Percentiles rank a stretch among this genome's conserved stretches.
Conservation (phyloP, 2,329 filamentous ascomycete genomes). For the Ophiostoma quercus region DNA sequence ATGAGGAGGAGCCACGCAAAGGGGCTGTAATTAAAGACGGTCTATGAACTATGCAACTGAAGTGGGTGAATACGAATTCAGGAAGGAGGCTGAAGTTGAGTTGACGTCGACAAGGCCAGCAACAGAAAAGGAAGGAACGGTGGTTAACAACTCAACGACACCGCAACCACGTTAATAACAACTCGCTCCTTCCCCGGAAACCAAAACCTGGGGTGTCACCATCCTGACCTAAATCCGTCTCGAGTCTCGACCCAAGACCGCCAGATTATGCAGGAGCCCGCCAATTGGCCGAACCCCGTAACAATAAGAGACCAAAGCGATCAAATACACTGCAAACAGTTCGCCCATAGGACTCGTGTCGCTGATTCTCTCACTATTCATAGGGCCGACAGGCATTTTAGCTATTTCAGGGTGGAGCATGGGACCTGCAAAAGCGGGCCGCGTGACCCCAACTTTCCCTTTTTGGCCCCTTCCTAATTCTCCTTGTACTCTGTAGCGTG, state of each 20-base stretch:
- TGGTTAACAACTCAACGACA: not conserved
- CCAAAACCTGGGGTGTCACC: not conserved
- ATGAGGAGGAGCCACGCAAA: not conserved
- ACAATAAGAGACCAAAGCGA: not conserved
- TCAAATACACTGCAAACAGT: not conserved
- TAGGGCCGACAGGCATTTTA: not conserved
- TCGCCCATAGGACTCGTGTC: not conserved
- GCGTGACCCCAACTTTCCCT: not conserved
- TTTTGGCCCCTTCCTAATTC: not conserved
- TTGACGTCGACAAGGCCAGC: not conserved
- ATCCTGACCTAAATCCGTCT: not conserved
- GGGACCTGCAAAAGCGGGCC: conserved; percentile 1
- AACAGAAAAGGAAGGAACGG: not conserved
- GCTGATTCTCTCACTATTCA: not conserved
- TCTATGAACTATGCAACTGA: not conserved
- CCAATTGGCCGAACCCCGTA: not conserved
- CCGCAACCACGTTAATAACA: no score
- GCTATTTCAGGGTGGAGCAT: not conserved
- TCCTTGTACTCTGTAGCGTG: not conserved
- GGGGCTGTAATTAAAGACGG: not conserved
- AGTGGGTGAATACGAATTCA: no score
- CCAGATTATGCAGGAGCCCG: not conserved
- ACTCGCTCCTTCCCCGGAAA: conserved; percentile 1
- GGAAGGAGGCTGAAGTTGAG: not conserved
- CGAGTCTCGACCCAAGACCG: not conserved